Conservation (phyloP, 495 filamentous ascomycete genomes). For the Daldinia decipiens region DNA sequence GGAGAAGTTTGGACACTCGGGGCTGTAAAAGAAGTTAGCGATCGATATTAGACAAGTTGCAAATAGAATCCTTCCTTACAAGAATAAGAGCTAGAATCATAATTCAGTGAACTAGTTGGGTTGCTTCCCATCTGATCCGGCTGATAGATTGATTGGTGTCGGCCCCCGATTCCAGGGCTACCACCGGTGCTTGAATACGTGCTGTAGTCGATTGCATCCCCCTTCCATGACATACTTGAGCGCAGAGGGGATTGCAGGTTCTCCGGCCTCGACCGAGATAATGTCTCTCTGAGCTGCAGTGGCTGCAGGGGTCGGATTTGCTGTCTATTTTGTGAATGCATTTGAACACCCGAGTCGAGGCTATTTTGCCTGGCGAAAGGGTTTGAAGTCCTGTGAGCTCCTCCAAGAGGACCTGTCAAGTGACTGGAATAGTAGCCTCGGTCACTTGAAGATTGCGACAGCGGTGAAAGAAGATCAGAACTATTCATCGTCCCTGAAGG, state of each 20-base stretch:
- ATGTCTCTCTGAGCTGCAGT: conserved; percentile 67
- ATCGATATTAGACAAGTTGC: conserved; percentile 11
- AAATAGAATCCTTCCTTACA: conserved; percentile 52
- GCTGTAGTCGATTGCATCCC: conserved; percentile 66
- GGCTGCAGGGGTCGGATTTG: conserved; percentile 64
- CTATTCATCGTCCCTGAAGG: conserved; percentile 57
- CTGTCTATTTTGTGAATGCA: conserved; percentile 57
- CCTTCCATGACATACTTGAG: conserved; percentile 71
- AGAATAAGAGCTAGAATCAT: conserved; percentile 63
- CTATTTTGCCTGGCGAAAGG: conserved; percentile 64
- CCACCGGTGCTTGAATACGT: conserved; percentile 54
- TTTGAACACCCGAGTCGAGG: conserved; percentile 58
- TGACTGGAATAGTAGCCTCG: conserved; percentile 63
- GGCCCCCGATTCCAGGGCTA: conserved; percentile 57
- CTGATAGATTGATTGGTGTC: conserved; percentile 57
- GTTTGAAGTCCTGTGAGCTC: conserved; percentile 62
- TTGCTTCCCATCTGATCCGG: conserved; percentile 52
- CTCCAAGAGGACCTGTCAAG: conserved; percentile 59
- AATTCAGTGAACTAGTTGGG: conserved; percentile 54
- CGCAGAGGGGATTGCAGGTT: conserved; percentile 67
- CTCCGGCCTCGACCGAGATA: conserved; percentile 68
- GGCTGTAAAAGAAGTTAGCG: conserved; percentile 46
- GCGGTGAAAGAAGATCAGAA: conserved; percentile 63
- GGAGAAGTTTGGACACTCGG: conserved; percentile 60
- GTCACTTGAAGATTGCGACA: conserved; percentile 62